phyloP scores from a whole-genome alignment of 495 filamentous ascomycete genomes.

The Aspergillus conjunctus region DNA sequence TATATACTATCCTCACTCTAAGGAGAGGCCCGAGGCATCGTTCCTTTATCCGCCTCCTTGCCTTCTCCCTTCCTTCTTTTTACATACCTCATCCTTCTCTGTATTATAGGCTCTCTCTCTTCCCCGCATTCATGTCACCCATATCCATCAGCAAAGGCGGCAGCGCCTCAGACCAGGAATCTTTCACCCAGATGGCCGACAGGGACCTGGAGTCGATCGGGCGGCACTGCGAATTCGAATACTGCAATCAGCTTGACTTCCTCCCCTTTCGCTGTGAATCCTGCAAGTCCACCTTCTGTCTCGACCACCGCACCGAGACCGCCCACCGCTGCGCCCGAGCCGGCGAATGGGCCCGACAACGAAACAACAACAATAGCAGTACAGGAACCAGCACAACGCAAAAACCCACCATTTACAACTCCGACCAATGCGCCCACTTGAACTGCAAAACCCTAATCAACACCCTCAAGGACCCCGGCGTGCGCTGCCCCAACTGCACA shows the following conservation, averaged over 20 bases:
- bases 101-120: neutral
- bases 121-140: conserved; percentile 31
- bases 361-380: conserved; percentile 39
- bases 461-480: conserved; percentile 73
- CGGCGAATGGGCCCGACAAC: conserved; percentile 81
- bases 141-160: conserved; percentile 34
- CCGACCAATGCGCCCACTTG: conserved; percentile 71
- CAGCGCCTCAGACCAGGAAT: conserved; percentile 19
- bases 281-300: conserved; percentile 84
- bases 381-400: conserved; percentile 30
- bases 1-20: neutral
- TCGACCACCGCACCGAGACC: conserved; percentile 89
- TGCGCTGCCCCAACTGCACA: conserved; percentile 80
- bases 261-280: conserved; percentile 93
- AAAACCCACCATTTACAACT: conserved; percentile 61
- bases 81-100: neutral
- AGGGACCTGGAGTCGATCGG: conserved; percentile 81
- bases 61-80: neutral
- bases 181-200: conserved; percentile 60
- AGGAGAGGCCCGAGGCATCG: neutral
- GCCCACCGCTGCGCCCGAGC: conserved; percentile 78
- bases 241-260: conserved; percentile 95
- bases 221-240: conserved; percentile 84
- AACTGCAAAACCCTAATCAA: conserved; percentile 85
- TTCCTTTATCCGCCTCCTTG: neutral